Evolutionary conservation across 176 grass and related monocot species (phyloP), one percentile per base, ranked within the genome.

Genomic region (Themeda triandra): DNA sequence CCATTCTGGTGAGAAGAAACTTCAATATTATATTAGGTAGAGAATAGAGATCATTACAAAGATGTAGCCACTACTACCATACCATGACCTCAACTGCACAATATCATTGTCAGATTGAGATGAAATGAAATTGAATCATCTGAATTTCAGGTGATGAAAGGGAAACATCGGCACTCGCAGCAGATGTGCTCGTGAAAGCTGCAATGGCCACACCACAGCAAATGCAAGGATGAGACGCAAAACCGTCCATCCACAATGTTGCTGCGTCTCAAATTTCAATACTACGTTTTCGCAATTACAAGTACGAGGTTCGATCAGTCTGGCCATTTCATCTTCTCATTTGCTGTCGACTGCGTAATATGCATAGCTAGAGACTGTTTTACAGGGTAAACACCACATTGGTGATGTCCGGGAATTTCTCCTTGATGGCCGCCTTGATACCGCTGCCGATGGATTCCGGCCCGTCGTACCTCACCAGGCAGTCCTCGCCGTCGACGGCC

Each of bases 341-440:
- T 65, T 31, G 36, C 42, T 41, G 24, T 44, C 45, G 1, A 51
- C 21, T 11, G 63, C 42, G 3, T 24, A 13, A n/a, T 15, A 4
- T 14, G 4, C 77, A 45, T 19, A 44, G 11, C 25, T 33, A 18
- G 62, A 6, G 2, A 27, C 18, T 24, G 21, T 54, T 69, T n/a
- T 82, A 93, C 66, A 89, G 41, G n/a, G 78, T 86, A 71, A 98
- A 92, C 62, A 95, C 82, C 66, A 98, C 91, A 68, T 92, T 93
- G n/a, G 81, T 41, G 73, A 98, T 98, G 87, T 98, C 91, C 18
- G 89, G 91, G 85, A 95, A 98, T 84, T 77, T 95, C 82, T 98
- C 93, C 83, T 91, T 98, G 80, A 95, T 95, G 81, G 91, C 91
- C 60, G 96, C 93, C 89, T 95, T 98, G 81, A 98, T 87, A 24